Evolutionary conservation across 495 filamentous ascomycete genomes (phyloP), one percentile per base, ranked within the genome.

Genomic region (Tuber melanosporum): DNA sequence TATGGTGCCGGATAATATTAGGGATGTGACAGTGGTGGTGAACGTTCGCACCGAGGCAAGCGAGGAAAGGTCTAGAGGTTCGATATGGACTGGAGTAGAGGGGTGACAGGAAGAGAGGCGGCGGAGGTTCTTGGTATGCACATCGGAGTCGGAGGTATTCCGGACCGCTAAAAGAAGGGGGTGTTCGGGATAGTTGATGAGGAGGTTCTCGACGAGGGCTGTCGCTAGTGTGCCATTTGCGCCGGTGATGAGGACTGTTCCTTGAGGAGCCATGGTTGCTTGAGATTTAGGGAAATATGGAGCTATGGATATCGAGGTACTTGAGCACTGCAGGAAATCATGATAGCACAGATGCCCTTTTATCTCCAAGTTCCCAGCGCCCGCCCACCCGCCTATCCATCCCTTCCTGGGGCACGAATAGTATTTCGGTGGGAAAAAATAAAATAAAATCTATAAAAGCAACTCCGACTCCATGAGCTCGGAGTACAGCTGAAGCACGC

Each of bases 1-100:
- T 66, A 74, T 66, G 14, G 47, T 26, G 47, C 73, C 73, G 26
- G 73, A 71, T 14, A 47, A 26, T 66, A 74, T 66, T 71, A 39
- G 39, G 19, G 47, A 39, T 19, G 20, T 26, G 73, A 74, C 14
- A 12, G 26, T 71, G n/a, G 52, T 62, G 26, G 52, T 62, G n/a
- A 62, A 62, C 9, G 52, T 32, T 62, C 52, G n/a, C 52, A 62
- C 52, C 10, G 52, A 62, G 52, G 52, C 52, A 62, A 62, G 52
- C 10, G 52, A 62, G 52, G 52, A 62, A 32, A 62, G 52, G 12
- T 62, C 52, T 6, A 62, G 52, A 62, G 52, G n/a, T 32, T 62
- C 52, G n/a, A 62, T 62, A 26, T 15, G 52, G 52, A 62, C 52
- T n/a, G 52, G 4, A 14, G 52, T 32, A 15, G 52, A 62, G 52